phyloP scores from a whole-genome alignment of 2,329 filamentous ascomycete species.

The Nemania sp. region DNA sequence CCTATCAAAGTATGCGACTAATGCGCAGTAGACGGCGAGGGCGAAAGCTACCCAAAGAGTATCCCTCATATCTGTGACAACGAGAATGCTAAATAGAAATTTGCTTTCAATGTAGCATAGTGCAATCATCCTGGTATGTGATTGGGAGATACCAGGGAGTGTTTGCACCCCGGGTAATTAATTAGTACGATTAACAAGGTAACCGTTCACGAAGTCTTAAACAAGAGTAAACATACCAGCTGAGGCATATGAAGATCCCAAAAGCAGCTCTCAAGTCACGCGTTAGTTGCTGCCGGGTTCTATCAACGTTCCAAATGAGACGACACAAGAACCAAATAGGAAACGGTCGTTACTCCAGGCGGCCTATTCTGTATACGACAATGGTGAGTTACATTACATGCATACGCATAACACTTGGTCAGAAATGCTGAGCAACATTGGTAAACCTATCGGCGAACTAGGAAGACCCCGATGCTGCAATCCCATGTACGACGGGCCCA shows the following conservation, averaged over 20 bases:
- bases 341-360: constrained; percentile 9
- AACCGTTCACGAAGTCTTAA: neutral
- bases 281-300: constrained; percentile 3
- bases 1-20: no score
- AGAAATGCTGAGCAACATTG: constrained; percentile 11
- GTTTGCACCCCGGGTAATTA: neutral
- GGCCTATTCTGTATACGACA: constrained; percentile 9
- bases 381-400: constrained; percentile 28
- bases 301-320: constrained; percentile 24
- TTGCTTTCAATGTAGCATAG: no score
- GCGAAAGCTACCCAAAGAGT: no score
- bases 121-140: no score
- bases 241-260: no score
- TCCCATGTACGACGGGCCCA: constrained; percentile 22
- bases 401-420: constrained; percentile 1
- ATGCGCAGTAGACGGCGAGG: no score
- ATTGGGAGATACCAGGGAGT: no score
- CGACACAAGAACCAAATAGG: constrained; percentile 15
- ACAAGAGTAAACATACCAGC: no score
- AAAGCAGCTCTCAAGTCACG: neutral
- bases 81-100: no score
- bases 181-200: neutral
- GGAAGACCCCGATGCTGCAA: constrained; percentile 17
- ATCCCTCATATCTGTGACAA: no score
- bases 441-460: constrained; percentile 20